phyloP scores from a whole-genome alignment of 1,139 yeast genomes.

The Debaryomyces nepalensis region DNA sequence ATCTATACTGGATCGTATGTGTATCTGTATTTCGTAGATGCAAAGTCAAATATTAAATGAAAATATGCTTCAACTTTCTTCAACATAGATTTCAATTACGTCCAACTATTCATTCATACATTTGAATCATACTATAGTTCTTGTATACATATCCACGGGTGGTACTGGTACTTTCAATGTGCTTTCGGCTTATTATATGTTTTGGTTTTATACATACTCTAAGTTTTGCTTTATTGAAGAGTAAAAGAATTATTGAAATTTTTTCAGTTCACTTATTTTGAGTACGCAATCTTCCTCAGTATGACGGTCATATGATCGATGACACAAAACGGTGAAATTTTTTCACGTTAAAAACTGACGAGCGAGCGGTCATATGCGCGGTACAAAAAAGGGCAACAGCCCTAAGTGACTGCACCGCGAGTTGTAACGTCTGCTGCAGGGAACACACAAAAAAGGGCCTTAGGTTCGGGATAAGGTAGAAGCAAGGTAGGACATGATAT shows the following conservation, averaged over 20 bases:
- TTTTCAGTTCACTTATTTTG: conserved; percentile 12
- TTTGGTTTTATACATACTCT: conserved; percentile 12
- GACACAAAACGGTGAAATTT: conserved; percentile 8
- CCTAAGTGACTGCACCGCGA: conserved; percentile 6
- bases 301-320: conserved; percentile 2
- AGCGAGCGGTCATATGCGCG: conserved; percentile 7
- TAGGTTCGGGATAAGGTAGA: too few relatives aligned
- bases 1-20: too few relatives aligned
- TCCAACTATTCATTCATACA: background rate
- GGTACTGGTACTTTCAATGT: background rate
- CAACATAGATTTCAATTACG: background rate
- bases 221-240: conserved; percentile 12
- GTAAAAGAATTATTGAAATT: conserved; percentile 11
- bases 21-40: too few relatives aligned
- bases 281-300: conserved; percentile 9
- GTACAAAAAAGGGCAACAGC: background rate
- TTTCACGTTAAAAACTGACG: conserved; percentile 1
- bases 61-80: too few relatives aligned
- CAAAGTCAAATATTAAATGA: too few relatives aligned
- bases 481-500: too few relatives aligned
- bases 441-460: too few relatives aligned
- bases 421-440: background rate
- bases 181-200: background rate
- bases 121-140: background rate
- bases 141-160: background rate